phyloP scores from a whole-genome alignment of 1,284 basidiomycete species.

The Caloboletus firmus region DNA sequence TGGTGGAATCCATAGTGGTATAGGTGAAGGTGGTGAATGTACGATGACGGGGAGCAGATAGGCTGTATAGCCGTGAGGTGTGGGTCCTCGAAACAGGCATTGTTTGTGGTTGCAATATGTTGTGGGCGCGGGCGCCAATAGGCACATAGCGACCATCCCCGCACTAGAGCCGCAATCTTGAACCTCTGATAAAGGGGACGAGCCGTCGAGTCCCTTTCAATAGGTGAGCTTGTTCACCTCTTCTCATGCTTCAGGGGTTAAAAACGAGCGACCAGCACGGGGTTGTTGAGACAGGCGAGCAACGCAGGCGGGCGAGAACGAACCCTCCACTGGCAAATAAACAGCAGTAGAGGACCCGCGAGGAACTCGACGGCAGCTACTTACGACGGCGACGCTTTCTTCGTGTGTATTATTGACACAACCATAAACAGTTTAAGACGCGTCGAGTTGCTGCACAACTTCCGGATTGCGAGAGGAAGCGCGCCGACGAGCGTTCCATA shows the following conservation, averaged over 20 bases:
- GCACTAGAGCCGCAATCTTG: constrained; percentile 3
- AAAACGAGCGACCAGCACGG: neutral
- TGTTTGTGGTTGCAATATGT: constrained; percentile 18
- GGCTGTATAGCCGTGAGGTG: neutral
- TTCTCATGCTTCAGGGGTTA: neutral
- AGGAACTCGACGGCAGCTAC: neutral
- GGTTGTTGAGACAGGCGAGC: neutral
- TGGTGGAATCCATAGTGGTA: constrained; percentile 2
- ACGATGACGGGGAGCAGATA: neutral
- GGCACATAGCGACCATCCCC: neutral
- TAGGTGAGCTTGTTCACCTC: neutral
- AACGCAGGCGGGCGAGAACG: neutral
- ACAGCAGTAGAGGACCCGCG: neutral
- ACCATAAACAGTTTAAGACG: neutral
- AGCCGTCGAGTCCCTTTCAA: neutral
- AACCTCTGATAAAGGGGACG: neutral
- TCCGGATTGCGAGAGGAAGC: too few species aligned
- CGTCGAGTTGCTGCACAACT: neutral
- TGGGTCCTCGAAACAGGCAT: constrained; percentile 10
- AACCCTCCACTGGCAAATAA: neutral
- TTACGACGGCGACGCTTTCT: neutral
- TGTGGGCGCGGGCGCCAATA: constrained; percentile 21
- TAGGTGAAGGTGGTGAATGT: neutral
- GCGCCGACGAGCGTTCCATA: neutral
- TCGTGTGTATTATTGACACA: neutral